These are phyloP conservation scores for Zasmidium citrigriseum DNA, from an alignment of 2,329 filamentous ascomycete genomes.

Conservation along the genomic window DNA sequence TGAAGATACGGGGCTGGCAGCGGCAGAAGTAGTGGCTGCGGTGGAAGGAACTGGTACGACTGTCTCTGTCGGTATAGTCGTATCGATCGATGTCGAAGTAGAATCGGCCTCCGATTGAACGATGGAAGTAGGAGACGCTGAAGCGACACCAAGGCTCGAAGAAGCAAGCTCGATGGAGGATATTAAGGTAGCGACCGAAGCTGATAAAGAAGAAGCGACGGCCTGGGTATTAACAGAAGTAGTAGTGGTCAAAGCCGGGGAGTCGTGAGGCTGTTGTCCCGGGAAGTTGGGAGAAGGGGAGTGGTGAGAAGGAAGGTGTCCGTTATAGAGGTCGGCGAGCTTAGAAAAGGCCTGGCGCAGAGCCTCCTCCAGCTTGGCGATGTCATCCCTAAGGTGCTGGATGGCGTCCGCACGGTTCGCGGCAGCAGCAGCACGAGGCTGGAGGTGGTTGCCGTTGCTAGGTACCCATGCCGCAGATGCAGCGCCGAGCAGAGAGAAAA, in stretches of 20 bases:
- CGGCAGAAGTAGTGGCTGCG: neutral
- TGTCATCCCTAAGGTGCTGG: conserved; percentile 16
- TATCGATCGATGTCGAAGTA: neutral
- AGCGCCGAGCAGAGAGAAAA: conserved; percentile 21
- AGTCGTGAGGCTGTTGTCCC: conserved; percentile 3
- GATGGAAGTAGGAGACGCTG: neutral
- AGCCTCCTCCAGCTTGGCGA: conserved; percentile 20
- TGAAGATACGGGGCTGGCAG: neutral
- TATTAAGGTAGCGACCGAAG: conserved; percentile 5
- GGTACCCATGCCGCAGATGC: conserved; percentile 28
- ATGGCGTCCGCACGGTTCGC: conserved; percentile 13
- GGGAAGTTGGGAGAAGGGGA: conserved; percentile 12
- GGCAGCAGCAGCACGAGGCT: conserved; percentile 5
- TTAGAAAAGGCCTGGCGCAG: conserved; percentile 17
- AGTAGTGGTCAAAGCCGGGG: conserved; percentile 8
- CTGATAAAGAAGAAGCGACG: neutral
- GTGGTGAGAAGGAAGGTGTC: conserved; percentile 5
- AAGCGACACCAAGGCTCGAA: conserved; percentile 1
- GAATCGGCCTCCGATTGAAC: neutral
- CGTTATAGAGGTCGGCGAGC: conserved; percentile 19
- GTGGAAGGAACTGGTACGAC: neutral
- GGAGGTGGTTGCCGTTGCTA: conserved; percentile 17
- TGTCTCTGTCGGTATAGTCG: neutral
- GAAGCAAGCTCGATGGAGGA: conserved; percentile 2
- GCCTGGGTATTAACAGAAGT: conserved; percentile 17